Percentiles rank a stretch among this genome's conserved stretches.
Evolutionary conservation across 352 stramenopile species (phyloP).

Genomic region (Phytophthora pinifolia): DNA sequence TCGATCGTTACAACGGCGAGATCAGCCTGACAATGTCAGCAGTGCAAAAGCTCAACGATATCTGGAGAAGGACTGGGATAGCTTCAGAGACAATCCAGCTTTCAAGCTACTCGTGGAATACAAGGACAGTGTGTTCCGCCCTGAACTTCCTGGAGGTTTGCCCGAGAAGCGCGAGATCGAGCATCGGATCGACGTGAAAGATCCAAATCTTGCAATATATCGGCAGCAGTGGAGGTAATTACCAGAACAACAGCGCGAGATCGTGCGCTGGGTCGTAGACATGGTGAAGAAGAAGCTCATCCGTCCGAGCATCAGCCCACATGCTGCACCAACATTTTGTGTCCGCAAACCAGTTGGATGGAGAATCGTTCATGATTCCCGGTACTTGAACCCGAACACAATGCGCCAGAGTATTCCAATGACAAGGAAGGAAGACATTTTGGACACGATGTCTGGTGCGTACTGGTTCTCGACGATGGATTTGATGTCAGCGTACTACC

Average conservation of each 20-base stretch:
- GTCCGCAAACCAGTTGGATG: constrained; percentile 21
- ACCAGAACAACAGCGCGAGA: no score
- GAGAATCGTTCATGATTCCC: constrained; percentile 27
- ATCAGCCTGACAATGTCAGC: not conserved
- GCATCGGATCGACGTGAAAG: not conserved
- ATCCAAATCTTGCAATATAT: no score
- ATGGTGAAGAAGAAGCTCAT: constrained; percentile 2
- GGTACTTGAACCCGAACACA: constrained; percentile 1
- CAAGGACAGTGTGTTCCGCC: not conserved
- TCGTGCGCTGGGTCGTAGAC: no score
- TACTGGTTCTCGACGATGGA: constrained; percentile 11
- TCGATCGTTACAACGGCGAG: not conserved
- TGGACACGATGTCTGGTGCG: not conserved
- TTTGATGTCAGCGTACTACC: not conserved
- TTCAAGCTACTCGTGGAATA: not conserved
- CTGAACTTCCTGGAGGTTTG: not conserved
- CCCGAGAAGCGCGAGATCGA: constrained; percentile 1
- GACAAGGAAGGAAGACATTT: not conserved
- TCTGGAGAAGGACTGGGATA: constrained; percentile 9
- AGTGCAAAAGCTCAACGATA: constrained; percentile 5
- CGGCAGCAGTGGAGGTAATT: no score
- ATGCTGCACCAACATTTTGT: constrained; percentile 17
- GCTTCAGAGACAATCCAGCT: not conserved
- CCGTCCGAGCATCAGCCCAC: constrained; percentile 14
- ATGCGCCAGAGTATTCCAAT: constrained; percentile 9